phyloP scores from a whole-genome alignment of 2,329 filamentous ascomycete species.

The Neonectria neomacrospora region DNA sequence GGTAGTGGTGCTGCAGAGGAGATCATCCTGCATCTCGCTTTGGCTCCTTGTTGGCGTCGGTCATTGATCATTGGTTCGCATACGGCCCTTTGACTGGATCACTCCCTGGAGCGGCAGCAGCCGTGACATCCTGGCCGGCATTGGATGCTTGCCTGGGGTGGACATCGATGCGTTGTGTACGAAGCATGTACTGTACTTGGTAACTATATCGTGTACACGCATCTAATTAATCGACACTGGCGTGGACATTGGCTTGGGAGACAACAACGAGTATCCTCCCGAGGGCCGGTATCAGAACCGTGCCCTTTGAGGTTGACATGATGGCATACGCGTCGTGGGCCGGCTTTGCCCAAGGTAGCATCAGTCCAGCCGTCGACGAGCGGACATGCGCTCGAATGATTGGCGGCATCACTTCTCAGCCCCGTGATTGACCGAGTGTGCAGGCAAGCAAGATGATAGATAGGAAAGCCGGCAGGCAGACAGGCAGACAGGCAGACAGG shows the following conservation, averaged over 20 bases:
- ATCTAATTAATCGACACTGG: slow-evolving; percentile 6
- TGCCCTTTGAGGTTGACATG: neutral
- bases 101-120: slow-evolving; percentile 35
- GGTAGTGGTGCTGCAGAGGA: slow-evolving; percentile 34
- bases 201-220: slow-evolving; percentile 15
- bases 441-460: neutral
- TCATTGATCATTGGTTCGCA: slow-evolving; percentile 38
- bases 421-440: neutral
- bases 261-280: neutral
- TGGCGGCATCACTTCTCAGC: slow-evolving; percentile 15
- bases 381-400: slow-evolving; percentile 13
- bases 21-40: slow-evolving; percentile 38
- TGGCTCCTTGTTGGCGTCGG: slow-evolving; percentile 29
- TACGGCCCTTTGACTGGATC: slow-evolving; percentile 20
- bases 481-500: neutral
- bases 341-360: slow-evolving; percentile 4
- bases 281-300: neutral
- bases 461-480: neutral
- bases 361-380: slow-evolving; percentile 25
- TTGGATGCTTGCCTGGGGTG: slow-evolving; percentile 12
- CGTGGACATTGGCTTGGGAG: neutral
- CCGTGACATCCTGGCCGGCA: slow-evolving; percentile 27
- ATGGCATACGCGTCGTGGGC: slow-evolving; percentile 1
- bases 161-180: slow-evolving; percentile 16
- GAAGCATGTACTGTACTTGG: slow-evolving; percentile 4